Percentiles rank a stretch among this genome's conserved stretches.
phyloP scores from a whole-genome alignment of 2,329 filamentous ascomycete genomes.

The Claviceps fusiformis region DNA sequence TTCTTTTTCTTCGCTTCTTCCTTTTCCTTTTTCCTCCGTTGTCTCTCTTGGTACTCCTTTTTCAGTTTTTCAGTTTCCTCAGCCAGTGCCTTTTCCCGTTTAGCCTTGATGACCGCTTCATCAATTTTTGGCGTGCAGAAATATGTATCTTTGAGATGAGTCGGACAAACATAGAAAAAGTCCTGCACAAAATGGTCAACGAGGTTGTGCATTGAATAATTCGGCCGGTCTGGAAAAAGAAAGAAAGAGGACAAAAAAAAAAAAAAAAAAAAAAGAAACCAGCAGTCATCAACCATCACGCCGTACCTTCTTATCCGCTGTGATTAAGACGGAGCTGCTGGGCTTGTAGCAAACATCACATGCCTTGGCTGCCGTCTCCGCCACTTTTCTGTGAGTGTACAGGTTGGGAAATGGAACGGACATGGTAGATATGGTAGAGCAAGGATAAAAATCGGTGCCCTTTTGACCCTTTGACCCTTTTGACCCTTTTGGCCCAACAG shows the following conservation, averaged over 20 bases:
- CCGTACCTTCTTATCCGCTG: slow-evolving; percentile 71
- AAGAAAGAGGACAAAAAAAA: not conserved
- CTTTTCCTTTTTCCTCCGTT: slow-evolving; percentile 55
- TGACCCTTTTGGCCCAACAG: not conserved
- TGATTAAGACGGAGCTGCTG: slow-evolving; percentile 75
- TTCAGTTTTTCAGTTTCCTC: slow-evolving; percentile 51
- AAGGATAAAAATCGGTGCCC: not conserved
- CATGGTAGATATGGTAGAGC: slow-evolving; percentile 2
- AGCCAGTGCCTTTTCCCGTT: slow-evolving; percentile 47
- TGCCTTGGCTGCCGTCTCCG: slow-evolving; percentile 66
- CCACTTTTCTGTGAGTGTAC: slow-evolving; percentile 77
- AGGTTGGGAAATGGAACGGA: slow-evolving; percentile 50
- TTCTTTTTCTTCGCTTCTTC: slow-evolving; percentile 40
- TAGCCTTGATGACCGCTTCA: slow-evolving; percentile 48
- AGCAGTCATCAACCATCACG: not conserved
- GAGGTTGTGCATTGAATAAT: not conserved
- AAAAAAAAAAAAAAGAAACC: not conserved
- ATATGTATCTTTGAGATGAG: slow-evolving; percentile 68
- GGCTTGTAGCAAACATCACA: slow-evolving; percentile 91
- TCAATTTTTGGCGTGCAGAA: slow-evolving; percentile 70
- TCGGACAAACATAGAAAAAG: slow-evolving; percentile 81
- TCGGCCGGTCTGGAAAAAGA: not conserved
- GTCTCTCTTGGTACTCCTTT: slow-evolving; percentile 66
- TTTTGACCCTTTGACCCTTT: not conserved
- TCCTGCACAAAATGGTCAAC: slow-evolving; percentile 31